Base-by-base conservation (phyloP, 1,139 yeast genomes). In the Yarrowia galli region DNA sequence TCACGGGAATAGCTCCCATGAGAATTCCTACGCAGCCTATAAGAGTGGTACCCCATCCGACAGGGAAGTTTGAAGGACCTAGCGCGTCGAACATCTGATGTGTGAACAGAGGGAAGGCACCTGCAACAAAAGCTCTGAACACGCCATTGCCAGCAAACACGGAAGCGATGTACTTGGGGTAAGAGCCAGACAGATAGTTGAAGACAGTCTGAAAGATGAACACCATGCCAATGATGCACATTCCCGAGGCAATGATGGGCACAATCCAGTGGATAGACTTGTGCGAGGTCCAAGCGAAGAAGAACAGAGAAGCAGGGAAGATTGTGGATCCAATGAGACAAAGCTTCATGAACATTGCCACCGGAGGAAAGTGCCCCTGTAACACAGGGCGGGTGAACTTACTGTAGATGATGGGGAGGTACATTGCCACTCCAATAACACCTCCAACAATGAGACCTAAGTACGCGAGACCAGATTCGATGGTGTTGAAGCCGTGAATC, bases 161-260 rank as follows among this genome's bases (percentile, higher is more conserved):
- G 6, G 89, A 85, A 0, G 89, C 89, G 73, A 84, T 75, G 72
- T 80, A 82, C 67, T 96, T 91, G 35, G 96, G 96, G 78, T 87
- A 91, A 5, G 91, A 78, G 82, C 87, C 82, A 48, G 91, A 84
- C 76, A 91, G 87, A 76, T 91, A 91, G 69, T 87, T 83, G 75
- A 91, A 83, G 58, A 87, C 85, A n/a, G 91, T 81, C 78, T 91
- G 91, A 82, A 91, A 91, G 69, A 91, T 85, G 74, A 89, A 80
- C 71, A 90, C 84, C 71, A 89, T 82, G 2, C 95, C 92, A 74
- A 87, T 86, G 0, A 95, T 93, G 75, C 89, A 89, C 58, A 93
- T 88, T 51, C 86, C 83, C 69, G 92, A 92, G 0, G 93, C 87
- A 2, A 89, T 85, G 49, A 87, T 81, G 18, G 97, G 92, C 12